Evolutionary conservation across 805 yeast species (phyloP), one percentile per base, ranked within the genome.

Genomic region (Metschnikowia chrysomelidarum): DNA sequence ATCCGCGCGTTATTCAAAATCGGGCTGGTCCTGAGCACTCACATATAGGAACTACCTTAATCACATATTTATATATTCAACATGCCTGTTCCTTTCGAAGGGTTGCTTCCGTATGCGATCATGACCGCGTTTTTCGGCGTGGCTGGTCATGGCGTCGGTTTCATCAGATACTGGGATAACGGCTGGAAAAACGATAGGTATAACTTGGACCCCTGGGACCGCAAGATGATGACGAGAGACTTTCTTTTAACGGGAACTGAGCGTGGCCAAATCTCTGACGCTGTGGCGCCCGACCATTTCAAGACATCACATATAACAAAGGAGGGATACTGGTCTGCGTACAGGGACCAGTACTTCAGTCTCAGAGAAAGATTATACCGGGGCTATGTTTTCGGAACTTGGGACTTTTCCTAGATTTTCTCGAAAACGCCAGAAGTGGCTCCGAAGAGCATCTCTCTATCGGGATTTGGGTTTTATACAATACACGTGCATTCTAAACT

Each of bases 221-320:
- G 63, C 37, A 63, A 54, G 44, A 53, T 65, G 72, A 78, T 85
- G 62, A 82, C 81, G 46, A 72, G 95, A 53, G 95, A 86, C 59
- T 69, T 73, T 54, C 70, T 91, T 46, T 66, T 86, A 51, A 86
- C 95, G 8, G 95, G 95, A 17, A 69, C 71, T 26, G 69, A 64
- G 52, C 71, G 95, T 54, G 89, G 80, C 24, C 91, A 84, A 56
- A 57, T 71, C 32, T 78, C 76, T 44, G 73, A 68, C 27, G 74
- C 88, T 5, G 62, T 72, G 25, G 95, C 94, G 4, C 87, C 88
- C 24, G 89, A 82, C 42, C 73, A 70, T 20, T 86, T 87, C 72
- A 83, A 80, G 64, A 78, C 85, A n/a, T 73, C 84, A 8, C 61
- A 69, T 27, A 44, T 44, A 38, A 48, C 40, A 30, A 42, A 31